These are phyloP conservation scores for Acanthamoeba lenticulata DNA, from an alignment of 208 protist species.

Conservation along the genomic window DNA sequence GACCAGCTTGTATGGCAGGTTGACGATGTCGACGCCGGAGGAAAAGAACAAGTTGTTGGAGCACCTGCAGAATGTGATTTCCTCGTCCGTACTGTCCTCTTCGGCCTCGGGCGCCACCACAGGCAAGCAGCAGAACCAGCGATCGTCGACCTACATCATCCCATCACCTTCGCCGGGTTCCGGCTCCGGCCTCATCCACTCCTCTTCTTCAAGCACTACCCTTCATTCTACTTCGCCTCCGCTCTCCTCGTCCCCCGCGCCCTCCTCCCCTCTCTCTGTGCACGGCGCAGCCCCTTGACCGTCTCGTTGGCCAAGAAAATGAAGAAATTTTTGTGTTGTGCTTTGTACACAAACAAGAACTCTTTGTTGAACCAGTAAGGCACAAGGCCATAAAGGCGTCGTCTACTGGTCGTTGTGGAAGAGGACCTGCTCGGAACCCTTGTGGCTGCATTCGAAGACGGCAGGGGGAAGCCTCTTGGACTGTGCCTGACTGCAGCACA, in stretches of 20 bases:
- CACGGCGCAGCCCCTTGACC: not conserved
- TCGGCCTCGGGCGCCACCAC: not conserved
- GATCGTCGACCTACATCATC: not conserved
- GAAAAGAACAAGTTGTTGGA: not conserved
- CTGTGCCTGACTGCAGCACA: conserved; percentile 24
- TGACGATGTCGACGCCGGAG: not conserved
- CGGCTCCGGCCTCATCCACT: not conserved
- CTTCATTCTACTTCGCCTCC: not conserved
- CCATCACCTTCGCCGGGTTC: not conserved
- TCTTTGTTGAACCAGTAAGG: not conserved
- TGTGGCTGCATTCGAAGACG: conserved; percentile 7
- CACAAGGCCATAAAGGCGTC: no score
- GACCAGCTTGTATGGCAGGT: not conserved
- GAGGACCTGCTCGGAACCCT: not conserved
- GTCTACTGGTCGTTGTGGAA: not conserved
- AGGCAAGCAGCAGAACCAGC: not conserved
- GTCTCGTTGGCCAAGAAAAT: no score
- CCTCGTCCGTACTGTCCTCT: not conserved
- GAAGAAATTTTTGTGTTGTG: not conserved
- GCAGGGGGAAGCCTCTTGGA: conserved; percentile 6
- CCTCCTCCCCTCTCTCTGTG: not conserved
- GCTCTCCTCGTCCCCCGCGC: not conserved
- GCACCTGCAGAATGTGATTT: not conserved
- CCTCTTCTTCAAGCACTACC: not conserved
- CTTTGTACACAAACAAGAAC: not conserved